phyloP scores from a whole-genome alignment of 2,329 filamentous ascomycete species.

The Colletotrichum tabaci region DNA sequence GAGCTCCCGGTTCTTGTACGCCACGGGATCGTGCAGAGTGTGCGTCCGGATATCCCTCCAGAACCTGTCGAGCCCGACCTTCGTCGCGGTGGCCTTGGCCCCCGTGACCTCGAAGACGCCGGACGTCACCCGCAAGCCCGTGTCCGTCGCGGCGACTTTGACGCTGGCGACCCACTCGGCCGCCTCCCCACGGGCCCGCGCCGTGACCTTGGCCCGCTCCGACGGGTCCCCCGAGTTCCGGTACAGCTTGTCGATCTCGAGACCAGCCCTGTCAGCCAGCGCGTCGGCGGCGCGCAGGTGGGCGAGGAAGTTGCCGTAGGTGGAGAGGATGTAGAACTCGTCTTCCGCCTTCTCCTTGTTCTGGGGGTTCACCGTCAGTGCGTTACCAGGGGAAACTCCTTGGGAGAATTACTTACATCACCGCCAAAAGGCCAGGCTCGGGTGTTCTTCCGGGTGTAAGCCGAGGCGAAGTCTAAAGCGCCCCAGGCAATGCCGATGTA shows the following conservation, averaged over 20 bases:
- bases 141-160: constrained; percentile 76
- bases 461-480: constrained; percentile 67
- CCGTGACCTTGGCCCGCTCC: constrained; percentile 62
- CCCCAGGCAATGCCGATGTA: constrained; percentile 76
- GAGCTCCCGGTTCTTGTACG: constrained; percentile 76
- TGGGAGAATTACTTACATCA: constrained; percentile 58
- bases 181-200: constrained; percentile 69
- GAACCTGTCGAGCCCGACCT: constrained; percentile 74
- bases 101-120: constrained; percentile 77
- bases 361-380: constrained; percentile 44
- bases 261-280: constrained; percentile 69
- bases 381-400: too few species aligned
- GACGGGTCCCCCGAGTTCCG: constrained; percentile 52
- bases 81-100: constrained; percentile 69
- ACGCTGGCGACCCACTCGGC: constrained; percentile 75
- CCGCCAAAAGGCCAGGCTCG: constrained; percentile 76
- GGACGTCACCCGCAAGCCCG: constrained; percentile 68
- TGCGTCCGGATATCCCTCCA: constrained; percentile 79
- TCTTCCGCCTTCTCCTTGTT: constrained; percentile 71
- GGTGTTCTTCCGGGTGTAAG: constrained; percentile 70
- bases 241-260: constrained; percentile 64
- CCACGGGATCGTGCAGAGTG: constrained; percentile 76
- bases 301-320: constrained; percentile 75
- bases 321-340: constrained; percentile 76
- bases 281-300: constrained; percentile 73